Evolutionary conservation across 331 rosid species (phyloP), one percentile per base, ranked within the genome.

Genomic region (Malus hybrid): DNA sequence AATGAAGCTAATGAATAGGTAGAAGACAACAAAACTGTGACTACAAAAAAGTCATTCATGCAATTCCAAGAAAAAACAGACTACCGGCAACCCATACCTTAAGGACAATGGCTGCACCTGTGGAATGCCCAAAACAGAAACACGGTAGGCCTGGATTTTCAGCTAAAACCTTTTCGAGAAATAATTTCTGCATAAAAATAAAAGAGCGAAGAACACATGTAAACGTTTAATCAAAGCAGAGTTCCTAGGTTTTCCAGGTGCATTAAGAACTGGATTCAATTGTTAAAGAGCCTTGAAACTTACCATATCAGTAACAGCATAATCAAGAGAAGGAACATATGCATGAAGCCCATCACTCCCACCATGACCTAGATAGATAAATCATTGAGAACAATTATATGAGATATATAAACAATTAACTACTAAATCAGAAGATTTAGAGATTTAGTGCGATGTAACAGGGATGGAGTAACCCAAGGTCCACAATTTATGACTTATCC

Each of bases 111-210:
- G 97, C 93, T 71, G 82, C 93, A 46, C 99, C 97, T 7, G 99
- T 94, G 60, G 99, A 94, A 83, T 94, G 99, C 68, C 92, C 99
- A 79, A 86, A 92, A 81, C 91, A 92, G 79, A 94, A 94, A 79
- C 93, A 90, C 15, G 96, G 97, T 48, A 87, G 83, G 8, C 89
- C 95, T 3, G 88, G 90, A 77, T 87, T 86, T 60, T 92, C 97
- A 13, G 79, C 82, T 55, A 82, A 22, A 85, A 90, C 61, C 86
- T 90, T 94, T 81, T 88, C 93, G 61, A 90, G 74, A 81, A 87
- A 90, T 58, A 69, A 77, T 84, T 90, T 94, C 99, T 94, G 90
- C 78, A 70, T 9, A 48, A 52, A 42, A 44, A 71, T 75, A 15
- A 82, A 75, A 72, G 11, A 42, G 24, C 62, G 33, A 73, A 10